Conservation (phyloP, 2,329 filamentous ascomycete species). For the Fusarium sterilihyphosum region DNA sequence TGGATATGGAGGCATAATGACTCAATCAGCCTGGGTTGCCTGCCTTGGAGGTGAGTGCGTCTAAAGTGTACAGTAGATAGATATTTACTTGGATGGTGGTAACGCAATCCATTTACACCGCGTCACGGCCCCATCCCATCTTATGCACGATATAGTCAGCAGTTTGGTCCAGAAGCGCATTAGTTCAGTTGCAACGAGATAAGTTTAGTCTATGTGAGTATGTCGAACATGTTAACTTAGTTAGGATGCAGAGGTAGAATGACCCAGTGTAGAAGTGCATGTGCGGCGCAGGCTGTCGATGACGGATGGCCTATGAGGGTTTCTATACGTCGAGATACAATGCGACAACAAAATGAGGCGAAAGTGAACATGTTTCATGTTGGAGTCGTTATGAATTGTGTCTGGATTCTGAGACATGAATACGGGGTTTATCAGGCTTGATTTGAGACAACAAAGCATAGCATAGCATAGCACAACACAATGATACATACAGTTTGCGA, state of each 20-base stretch:
- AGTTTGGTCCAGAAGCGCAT: not conserved
- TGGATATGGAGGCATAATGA: not conserved
- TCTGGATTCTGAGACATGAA: not conserved
- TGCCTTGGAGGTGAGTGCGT: not conserved
- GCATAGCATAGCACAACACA: not conserved
- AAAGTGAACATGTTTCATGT: conserved; percentile 17
- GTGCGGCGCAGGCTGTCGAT: conserved; percentile 11
- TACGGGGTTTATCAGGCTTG: not conserved
- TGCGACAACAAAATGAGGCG: conserved; percentile 22
- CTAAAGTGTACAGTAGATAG: not conserved
- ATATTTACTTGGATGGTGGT: conserved; percentile 1
- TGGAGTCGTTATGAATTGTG: not conserved
- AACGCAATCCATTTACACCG: not conserved
- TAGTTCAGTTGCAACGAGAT: not conserved
- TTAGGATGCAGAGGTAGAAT: conserved; percentile 5
- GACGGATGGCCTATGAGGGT: conserved; percentile 6
- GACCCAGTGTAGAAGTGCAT: conserved; percentile 7
- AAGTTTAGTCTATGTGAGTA: not conserved
- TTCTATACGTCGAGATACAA: conserved; percentile 14
- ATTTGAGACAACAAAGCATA: not conserved
- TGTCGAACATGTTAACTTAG: conserved; percentile 4
- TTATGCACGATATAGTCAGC: conserved; percentile 23
- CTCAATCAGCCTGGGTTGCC: not conserved
- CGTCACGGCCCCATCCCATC: not conserved
- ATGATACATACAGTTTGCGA: not conserved